These are phyloP conservation scores for Plectosphaerella sp. DNA, from an alignment of 2,329 filamentous ascomycete species.

Conservation along the genomic window DNA sequence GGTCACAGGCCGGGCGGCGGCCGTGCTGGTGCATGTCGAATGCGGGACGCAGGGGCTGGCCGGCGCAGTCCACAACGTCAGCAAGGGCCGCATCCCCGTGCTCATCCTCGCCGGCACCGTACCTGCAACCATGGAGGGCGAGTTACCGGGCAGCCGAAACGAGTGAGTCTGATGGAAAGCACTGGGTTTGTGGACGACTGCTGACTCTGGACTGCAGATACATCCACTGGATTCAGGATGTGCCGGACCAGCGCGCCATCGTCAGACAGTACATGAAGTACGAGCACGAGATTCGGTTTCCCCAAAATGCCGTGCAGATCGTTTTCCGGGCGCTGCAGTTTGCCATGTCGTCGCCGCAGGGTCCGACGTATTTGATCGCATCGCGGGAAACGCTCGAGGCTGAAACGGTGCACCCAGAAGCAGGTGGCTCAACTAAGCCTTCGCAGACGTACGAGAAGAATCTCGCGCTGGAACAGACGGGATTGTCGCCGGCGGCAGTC, in stretches of 20 bases:
- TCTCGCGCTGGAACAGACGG: conserved; percentile 4
- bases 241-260: conserved; percentile 34
- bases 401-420: conserved; percentile 6
- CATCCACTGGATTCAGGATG: conserved; percentile 39
- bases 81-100: conserved; percentile 22
- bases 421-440: neutral
- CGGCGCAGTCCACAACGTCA: conserved; percentile 21
- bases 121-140: conserved; percentile 37
- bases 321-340: conserved; percentile 20
- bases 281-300: conserved; percentile 20
- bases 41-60: conserved; percentile 19
- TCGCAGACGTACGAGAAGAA: conserved; percentile 9
- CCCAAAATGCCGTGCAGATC: conserved; percentile 20
- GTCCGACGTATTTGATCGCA: conserved; percentile 19
- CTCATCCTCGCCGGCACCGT: conserved; percentile 38
- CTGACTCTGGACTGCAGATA: conserved; percentile 11
- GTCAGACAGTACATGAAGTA: conserved; percentile 24
- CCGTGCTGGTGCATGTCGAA: conserved; percentile 23
- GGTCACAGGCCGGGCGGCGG: conserved; percentile 19
- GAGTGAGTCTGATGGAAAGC: conserved; percentile 12
- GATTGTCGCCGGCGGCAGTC: conserved; percentile 4
- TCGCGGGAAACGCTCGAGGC: conserved; percentile 19
- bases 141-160: conserved; percentile 32
- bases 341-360: conserved; percentile 18
- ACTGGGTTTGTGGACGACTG: too few relatives aligned